Evolutionary conservation across 495 filamentous ascomycete genomes (phyloP).

Genomic region (Hamigera avellanea): DNA sequence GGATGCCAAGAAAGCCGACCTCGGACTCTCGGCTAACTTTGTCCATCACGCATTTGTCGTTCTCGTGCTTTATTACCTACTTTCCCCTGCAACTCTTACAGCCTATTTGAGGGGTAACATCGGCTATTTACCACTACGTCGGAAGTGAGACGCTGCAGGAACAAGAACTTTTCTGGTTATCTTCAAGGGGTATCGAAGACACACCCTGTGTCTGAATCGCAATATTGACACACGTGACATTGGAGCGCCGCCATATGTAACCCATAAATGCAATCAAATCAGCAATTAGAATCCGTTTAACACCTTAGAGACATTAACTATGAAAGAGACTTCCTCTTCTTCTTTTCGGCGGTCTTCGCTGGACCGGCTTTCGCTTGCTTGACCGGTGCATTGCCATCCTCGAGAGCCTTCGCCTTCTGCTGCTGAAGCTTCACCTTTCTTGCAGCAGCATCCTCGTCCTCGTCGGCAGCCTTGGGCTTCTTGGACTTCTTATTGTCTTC

Average conservation of each 20-base stretch:
- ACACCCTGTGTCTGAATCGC: background rate
- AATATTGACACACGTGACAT: conserved; percentile 21
- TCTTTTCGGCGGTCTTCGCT: too few species aligned
- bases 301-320: conserved; percentile 12
- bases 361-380: conserved; percentile 11
- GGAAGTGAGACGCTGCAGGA: background rate
- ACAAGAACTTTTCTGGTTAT: background rate
- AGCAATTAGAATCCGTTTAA: conserved; percentile 8
- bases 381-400: conserved; percentile 20
- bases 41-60: conserved; percentile 1
- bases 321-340: conserved; percentile 35
- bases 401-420: conserved; percentile 38
- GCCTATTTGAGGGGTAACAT: too few species aligned
- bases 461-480: conserved; percentile 29
- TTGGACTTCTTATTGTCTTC: conserved; percentile 46
- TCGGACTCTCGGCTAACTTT: conserved; percentile 32
- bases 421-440: conserved; percentile 48
- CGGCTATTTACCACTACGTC: too few species aligned
- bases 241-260: conserved; percentile 20
- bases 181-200: background rate
- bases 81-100: too few species aligned
- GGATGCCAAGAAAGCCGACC: conserved; percentile 21
- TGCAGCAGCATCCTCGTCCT: conserved; percentile 40
- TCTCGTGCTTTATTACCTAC: too few species aligned
- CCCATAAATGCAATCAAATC: conserved; percentile 5